Base-by-base conservation (phyloP, 345 rosid genomes). In the Isatis tinctoria region DNA sequence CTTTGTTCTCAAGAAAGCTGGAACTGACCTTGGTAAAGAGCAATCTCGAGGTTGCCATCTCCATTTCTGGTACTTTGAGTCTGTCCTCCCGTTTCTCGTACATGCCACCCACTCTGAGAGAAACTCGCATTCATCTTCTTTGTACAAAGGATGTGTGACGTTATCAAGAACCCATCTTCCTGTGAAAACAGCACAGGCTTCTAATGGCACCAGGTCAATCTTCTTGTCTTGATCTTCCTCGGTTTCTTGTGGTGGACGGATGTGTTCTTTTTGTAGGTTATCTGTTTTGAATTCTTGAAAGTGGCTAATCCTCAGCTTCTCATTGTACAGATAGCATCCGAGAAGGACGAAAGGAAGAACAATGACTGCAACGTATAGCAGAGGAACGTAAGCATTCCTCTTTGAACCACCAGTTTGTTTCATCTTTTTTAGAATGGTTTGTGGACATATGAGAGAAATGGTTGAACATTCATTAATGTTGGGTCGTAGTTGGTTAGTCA, bases 41-140 rank as follows among this genome's bases (percentile, higher is more conserved):
- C 99, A 95, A 51, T 88, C 92, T 56, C 78, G 85, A 26, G 99
- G 99, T 66, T 95, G 87, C 99, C 99, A 95, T 82, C 88, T 87
- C 99, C 98, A 95, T 39, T 84, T 86, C 88, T 95, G 96, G 71
- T 84, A 92, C 66, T 72, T 26, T 6, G 94, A 88, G 70, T 95
- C 93, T 44, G 83, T 85, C 73, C 99, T 88, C 22, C 97, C 98
- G 69, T 95, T 90, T 78, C 85, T 82, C 40, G 84, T 75, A 71
- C 97, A 95, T 8, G 85, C 78, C 49, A 83, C 92, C 79, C 86
- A 89, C 56, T 85, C 84, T 0, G 91, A 65, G 7, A 87, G 79
- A 49, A 83, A 88, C 78, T 87, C 86, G 35, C 99, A 92, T 47
- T 90, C 90, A 1, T 83, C 85, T 80, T 90, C 97, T 77, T 75